Evolutionary conservation across 140 eudicot species (phyloP).

Genomic region (Anethum foeniculum): DNA sequence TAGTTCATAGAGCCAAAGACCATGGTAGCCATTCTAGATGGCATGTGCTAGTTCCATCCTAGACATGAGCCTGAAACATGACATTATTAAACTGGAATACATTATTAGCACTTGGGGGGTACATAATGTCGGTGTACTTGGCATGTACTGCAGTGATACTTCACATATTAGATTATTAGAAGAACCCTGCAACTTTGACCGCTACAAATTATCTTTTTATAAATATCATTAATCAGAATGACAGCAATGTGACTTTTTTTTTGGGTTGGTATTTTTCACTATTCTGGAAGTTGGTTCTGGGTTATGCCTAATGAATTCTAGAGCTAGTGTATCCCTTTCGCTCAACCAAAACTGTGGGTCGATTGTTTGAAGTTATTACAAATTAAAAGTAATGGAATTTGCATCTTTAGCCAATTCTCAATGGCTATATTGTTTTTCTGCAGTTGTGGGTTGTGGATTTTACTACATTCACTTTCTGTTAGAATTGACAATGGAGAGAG

Average conservation of each 20-base stretch:
- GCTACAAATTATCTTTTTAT: neutral
- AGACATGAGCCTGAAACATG: neutral
- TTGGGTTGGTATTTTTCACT: neutral
- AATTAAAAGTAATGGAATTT: neutral
- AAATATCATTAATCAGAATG: neutral
- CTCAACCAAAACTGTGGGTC: neutral
- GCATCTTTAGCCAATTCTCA: neutral
- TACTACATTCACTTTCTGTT: slow-evolving; percentile 87
- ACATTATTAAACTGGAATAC: neutral
- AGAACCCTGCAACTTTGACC: neutral
- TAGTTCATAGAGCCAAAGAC: neutral
- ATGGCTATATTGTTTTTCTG: slow-evolving; percentile 13
- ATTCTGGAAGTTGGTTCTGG: neutral
- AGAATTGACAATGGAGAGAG: slow-evolving; percentile 85
- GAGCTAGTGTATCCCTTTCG: neutral
- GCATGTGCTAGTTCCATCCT: neutral
- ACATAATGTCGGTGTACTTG: neutral
- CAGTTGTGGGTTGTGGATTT: slow-evolving; percentile 98
- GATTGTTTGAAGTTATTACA: neutral
- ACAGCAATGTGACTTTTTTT: neutral
- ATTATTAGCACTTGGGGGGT: neutral
- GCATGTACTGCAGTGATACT: neutral
- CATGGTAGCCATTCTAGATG: neutral
- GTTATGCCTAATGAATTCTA: neutral
- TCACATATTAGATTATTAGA: neutral